These are phyloP conservation scores for Aschersonia sp. DNA, from an alignment of 2,329 filamentous ascomycete species.

Conservation along the genomic window DNA sequence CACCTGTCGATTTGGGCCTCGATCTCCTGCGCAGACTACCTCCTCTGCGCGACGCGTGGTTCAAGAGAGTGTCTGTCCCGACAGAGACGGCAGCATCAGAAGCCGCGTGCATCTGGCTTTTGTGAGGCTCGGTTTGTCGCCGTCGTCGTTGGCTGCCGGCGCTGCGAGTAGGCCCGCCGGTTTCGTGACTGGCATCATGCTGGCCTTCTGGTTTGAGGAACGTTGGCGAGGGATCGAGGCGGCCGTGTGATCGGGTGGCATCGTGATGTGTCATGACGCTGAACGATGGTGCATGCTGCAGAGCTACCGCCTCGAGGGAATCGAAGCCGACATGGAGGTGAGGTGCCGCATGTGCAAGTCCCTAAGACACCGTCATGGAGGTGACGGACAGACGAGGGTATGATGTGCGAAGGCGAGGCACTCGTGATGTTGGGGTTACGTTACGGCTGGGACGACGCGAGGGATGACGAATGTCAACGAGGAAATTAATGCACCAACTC, in stretches of 20 bases:
- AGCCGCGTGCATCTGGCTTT: background rate
- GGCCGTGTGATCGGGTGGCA: conserved; percentile 6
- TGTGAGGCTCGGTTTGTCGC: background rate
- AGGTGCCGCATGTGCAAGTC: background rate
- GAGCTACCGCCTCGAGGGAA: conserved; percentile 1
- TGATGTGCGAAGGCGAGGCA: background rate
- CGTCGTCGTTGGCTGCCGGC: background rate
- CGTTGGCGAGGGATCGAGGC: conserved; percentile 3
- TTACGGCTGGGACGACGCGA: too few species aligned
- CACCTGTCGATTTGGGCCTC: conserved; percentile 31
- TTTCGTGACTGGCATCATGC: conserved; percentile 20
- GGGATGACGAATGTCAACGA: too few species aligned
- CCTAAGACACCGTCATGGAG: background rate
- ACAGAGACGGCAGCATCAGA: background rate
- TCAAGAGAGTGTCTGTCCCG: background rate
- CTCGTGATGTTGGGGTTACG: too few species aligned
- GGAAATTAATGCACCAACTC: too few species aligned
- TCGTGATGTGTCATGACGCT: conserved; percentile 10
- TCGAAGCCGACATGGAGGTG: conserved; percentile 1
- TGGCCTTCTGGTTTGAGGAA: conserved; percentile 5
- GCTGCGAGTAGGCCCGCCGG: conserved; percentile 25
- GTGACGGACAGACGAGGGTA: background rate
- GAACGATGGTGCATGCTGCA: conserved; percentile 6
- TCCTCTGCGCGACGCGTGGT: conserved; percentile 6
- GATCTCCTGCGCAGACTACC: conserved; percentile 17